These are phyloP conservation scores for Cyphellophora europaea DNA, from an alignment of 2,329 filamentous ascomycete species.

Conservation along the genomic window DNA sequence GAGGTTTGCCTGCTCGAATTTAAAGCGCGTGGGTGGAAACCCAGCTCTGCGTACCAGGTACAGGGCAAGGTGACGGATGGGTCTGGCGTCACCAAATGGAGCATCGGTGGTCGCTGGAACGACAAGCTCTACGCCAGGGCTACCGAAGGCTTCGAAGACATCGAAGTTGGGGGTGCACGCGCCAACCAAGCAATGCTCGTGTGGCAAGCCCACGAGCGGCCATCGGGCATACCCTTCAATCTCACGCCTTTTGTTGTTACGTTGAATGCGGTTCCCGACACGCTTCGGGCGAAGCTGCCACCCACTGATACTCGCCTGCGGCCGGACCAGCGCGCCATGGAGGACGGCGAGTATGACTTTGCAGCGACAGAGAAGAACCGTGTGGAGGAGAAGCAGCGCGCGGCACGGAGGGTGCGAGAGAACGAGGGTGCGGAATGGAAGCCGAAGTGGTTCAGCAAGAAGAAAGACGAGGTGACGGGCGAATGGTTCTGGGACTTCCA, in stretches of 20 bases:
- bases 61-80: constrained; percentile 75
- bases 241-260: constrained; percentile 92
- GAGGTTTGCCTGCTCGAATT: constrained; percentile 87
- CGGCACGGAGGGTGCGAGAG: constrained; percentile 64
- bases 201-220: constrained; percentile 80
- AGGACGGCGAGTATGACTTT: constrained; percentile 92
- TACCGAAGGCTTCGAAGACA: constrained; percentile 79
- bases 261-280: constrained; percentile 83
- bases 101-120: constrained; percentile 91
- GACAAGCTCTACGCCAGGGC: constrained; percentile 91
- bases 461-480: constrained; percentile 66
- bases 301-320: constrained; percentile 90
- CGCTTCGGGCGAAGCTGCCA: constrained; percentile 65
- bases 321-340: constrained; percentile 95
- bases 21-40: constrained; percentile 93
- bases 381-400: constrained; percentile 83
- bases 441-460: constrained; percentile 77
- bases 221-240: constrained; percentile 86
- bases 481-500: constrained; percentile 87
- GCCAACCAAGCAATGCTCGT: constrained; percentile 74
- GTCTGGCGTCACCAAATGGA: constrained; percentile 73
- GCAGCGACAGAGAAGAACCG: constrained; percentile 91
- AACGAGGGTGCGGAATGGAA: constrained; percentile 68
- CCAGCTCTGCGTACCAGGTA: constrained; percentile 81
- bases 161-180: constrained; percentile 47